Evolutionary conservation across 2,329 filamentous ascomycete genomes (phyloP).

Genomic region (Fusarium staphyleae): DNA sequence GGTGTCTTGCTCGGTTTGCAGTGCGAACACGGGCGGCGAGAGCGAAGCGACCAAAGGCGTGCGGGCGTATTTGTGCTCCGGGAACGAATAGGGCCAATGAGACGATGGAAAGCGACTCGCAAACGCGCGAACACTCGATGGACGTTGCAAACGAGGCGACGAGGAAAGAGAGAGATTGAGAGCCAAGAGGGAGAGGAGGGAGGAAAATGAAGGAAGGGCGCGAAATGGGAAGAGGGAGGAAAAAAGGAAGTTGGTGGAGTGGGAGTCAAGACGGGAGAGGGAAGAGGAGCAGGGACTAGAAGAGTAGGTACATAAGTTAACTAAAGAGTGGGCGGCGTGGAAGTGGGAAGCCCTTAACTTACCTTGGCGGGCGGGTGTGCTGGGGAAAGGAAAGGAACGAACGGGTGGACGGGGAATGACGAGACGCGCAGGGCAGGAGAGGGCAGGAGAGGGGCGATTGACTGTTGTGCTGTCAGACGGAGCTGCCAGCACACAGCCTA

Average conservation of each 20-base stretch:
- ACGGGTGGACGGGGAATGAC: conserved; percentile 21
- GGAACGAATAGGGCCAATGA: conserved; percentile 28
- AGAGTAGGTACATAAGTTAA: too few species aligned
- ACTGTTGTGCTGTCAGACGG: too few species aligned
- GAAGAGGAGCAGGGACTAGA: conserved; percentile 36
- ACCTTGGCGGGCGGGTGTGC: conserved; percentile 37
- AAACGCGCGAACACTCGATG: conserved; percentile 32
- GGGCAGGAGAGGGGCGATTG: too few species aligned
- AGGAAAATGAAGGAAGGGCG: conserved; percentile 43
- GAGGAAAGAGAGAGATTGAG: conserved; percentile 42
- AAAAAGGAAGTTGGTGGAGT: conserved; percentile 45
- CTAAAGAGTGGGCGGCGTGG: conserved; percentile 12
- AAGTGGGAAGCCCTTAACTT: conserved; percentile 24
- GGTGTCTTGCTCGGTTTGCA: conserved; percentile 22
- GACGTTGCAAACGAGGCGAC: conserved; percentile 41
- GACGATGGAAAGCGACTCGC: conserved; percentile 27
- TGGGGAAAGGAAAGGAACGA: conserved; percentile 37
- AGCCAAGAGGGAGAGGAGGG: conserved; percentile 40
- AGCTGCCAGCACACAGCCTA: conserved; percentile 11
- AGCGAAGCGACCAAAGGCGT: conserved; percentile 8
- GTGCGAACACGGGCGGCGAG: conserved; percentile 23
- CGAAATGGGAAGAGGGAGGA: conserved; percentile 41
- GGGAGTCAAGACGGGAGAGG: conserved; percentile 43
- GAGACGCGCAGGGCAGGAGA: background rate
- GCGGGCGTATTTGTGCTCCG: background rate